phyloP scores from a whole-genome alignment of 768 basidiomycete genomes.

The Termitomyces sp. region DNA sequence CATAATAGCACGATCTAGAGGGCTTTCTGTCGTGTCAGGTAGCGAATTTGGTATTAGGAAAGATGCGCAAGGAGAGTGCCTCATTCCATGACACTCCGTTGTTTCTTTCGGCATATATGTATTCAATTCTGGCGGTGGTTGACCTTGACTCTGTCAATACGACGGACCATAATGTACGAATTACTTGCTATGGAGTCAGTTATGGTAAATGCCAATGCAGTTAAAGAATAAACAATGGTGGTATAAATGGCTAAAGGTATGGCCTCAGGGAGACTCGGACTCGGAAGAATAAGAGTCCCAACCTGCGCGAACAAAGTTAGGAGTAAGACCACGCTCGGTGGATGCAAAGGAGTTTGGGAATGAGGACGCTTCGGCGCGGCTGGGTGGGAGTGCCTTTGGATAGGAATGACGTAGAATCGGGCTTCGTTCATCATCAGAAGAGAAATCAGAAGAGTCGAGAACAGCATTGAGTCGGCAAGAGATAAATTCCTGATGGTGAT shows the following conservation, averaged over 20 bases:
- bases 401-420: conserved; percentile 13
- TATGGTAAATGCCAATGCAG: background rate
- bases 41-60: no score
- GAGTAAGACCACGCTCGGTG: conserved; percentile 34
- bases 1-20: conserved; percentile 1
- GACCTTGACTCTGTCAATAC: background rate
- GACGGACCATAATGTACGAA: background rate
- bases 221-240: conserved; percentile 7
- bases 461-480: conserved; percentile 9
- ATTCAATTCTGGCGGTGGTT: background rate
- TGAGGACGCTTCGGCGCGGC: conserved; percentile 8
- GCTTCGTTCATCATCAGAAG: conserved; percentile 11
- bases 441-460: conserved; percentile 9
- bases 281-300: conserved; percentile 46
- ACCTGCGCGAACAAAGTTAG: conserved; percentile 48
- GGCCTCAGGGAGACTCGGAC: conserved; percentile 4
- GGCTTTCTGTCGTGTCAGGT: no score
- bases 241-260: background rate
- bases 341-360: conserved; percentile 34
- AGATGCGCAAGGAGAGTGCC: background rate
- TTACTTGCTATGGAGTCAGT: background rate
- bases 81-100: background rate
- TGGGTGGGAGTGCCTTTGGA: conserved; percentile 7
- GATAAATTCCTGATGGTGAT: background rate
- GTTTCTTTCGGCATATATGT: background rate